Conservation (phyloP, 1,139 yeast genomes). For the Kurtzmaniella quercitrusa region DNA sequence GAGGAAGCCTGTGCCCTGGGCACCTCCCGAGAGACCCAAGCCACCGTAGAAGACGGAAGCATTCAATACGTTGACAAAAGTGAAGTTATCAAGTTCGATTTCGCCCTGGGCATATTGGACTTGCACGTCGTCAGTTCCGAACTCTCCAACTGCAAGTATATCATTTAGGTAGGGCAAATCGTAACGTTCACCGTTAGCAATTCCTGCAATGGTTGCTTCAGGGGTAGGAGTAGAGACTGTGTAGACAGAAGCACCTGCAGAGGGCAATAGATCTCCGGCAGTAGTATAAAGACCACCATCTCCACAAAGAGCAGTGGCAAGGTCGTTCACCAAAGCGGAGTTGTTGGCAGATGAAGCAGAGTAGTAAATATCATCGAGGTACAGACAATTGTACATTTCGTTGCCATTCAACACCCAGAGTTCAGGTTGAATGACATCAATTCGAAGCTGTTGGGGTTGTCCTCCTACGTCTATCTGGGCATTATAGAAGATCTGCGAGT, state of each 20-base stretch:
- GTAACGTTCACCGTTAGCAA: slow-evolving; percentile 15
- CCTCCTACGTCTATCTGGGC: slow-evolving; percentile 8
- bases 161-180: slow-evolving; percentile 26
- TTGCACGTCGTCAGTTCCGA: slow-evolving; percentile 20
- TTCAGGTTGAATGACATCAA: slow-evolving; percentile 34
- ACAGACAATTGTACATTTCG: slow-evolving; percentile 20
- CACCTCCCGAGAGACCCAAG: slow-evolving; percentile 49
- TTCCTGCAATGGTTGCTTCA: slow-evolving; percentile 8
- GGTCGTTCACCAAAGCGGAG: slow-evolving; percentile 11
- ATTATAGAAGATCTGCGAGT: slow-evolving; percentile 3
- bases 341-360: slow-evolving; percentile 13
- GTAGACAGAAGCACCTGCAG: slow-evolving; percentile 1
- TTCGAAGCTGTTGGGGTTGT: slow-evolving; percentile 18
- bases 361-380: slow-evolving; percentile 16
- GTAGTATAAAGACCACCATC: slow-evolving; percentile 21
- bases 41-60: slow-evolving; percentile 28
- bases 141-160: slow-evolving; percentile 24
- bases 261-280: slow-evolving; percentile 6
- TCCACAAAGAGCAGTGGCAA: slow-evolving; percentile 24
- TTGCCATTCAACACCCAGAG: slow-evolving; percentile 32
- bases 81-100: slow-evolving; percentile 18
- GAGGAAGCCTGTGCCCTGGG: slow-evolving; percentile 40
- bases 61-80: slow-evolving; percentile 24
- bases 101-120: slow-evolving; percentile 11
- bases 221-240: slow-evolving; percentile 9